Base-by-base conservation (phyloP, 306 rosid genomes). In the Lotus japonicus region DNA sequence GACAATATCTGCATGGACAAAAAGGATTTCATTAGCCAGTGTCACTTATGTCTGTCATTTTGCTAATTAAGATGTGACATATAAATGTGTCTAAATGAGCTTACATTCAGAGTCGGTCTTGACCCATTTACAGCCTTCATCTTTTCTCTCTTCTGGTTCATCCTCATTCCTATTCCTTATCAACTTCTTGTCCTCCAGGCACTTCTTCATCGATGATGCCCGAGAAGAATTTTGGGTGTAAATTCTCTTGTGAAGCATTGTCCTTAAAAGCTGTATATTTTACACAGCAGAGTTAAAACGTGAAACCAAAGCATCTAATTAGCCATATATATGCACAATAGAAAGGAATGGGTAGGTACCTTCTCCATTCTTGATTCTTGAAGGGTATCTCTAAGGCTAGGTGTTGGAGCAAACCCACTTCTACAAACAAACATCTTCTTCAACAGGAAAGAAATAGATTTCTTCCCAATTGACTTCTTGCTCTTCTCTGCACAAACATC, bases 101-200 rank as follows among this genome's bases (percentile, higher is more conserved):
- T 87, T 80, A 95, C 99, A 95, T 80, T 95, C 99, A 50, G 99
- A 90, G 84, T 95, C 97, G 52, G 99, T 95, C 81, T 87, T 90
- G 79, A 85, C 97, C 99, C 99, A 95, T 88, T 88, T 95, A 66
- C 82, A 74, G 16, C 91, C 95, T 66, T 77, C 86, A 72, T 79
- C 81, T 9, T 33, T 50, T 70, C 78, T 88, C 76, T 74, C 77
- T 8, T 43, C 79, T 38, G 67, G 11, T 69, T 83, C 87, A 64
- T 79, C 85, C 0, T 76, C 71, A 26, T 66, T 64, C 73, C 58
- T 82, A 66, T 64, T 77, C 46, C 74, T 82, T 49, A 71, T 74
- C n/a, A 23, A 71, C 59, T 62, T 80, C 57, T 72, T 90, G 72
- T 85, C 84, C 76, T 81, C 89, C 4, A 95, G 13, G 77, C 66